phyloP scores from a whole-genome alignment of 164 flowering plant species.

The Nymphaea colorata region DNA sequence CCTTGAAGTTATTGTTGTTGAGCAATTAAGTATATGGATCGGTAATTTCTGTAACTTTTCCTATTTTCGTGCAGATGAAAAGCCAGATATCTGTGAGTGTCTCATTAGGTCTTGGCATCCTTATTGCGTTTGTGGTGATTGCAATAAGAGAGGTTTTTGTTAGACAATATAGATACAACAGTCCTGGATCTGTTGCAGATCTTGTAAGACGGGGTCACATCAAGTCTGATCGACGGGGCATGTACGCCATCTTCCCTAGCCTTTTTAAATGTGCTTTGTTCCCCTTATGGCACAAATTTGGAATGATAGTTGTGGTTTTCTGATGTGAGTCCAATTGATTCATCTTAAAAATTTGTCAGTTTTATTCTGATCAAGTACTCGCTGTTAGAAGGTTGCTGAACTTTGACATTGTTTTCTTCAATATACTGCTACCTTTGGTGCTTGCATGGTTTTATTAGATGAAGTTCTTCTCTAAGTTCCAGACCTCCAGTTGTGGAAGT shows the following conservation, averaged over 20 bases:
- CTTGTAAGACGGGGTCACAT: slow-evolving; percentile 94
- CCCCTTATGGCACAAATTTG: no score
- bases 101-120: slow-evolving; percentile 38
- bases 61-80: slow-evolving; percentile 26
- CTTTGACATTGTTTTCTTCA: no score
- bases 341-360: no score
- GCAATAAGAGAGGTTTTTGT: slow-evolving; percentile 29
- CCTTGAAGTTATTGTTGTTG: background rate
- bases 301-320: no score
- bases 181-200: slow-evolving; percentile 86
- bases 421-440: no score
- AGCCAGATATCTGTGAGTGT: slow-evolving; percentile 19
- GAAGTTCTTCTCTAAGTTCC: no score
- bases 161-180: slow-evolving; percentile 33
- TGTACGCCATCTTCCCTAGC: slow-evolving; percentile 44
- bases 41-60: background rate
- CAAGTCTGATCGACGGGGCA: slow-evolving; percentile 99
- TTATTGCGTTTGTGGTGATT: slow-evolving; percentile 31
- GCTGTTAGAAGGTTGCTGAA: no score
- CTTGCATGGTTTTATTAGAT: no score
- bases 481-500: no score
- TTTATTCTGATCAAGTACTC: no score
- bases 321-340: no score
- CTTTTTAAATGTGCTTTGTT: no score
- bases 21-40: background rate